Percentiles rank a stretch among this genome's conserved stretches.
Conservation (phyloP, 2,329 filamentous ascomycete genomes). For the Pseudogymnoascus sp. region DNA sequence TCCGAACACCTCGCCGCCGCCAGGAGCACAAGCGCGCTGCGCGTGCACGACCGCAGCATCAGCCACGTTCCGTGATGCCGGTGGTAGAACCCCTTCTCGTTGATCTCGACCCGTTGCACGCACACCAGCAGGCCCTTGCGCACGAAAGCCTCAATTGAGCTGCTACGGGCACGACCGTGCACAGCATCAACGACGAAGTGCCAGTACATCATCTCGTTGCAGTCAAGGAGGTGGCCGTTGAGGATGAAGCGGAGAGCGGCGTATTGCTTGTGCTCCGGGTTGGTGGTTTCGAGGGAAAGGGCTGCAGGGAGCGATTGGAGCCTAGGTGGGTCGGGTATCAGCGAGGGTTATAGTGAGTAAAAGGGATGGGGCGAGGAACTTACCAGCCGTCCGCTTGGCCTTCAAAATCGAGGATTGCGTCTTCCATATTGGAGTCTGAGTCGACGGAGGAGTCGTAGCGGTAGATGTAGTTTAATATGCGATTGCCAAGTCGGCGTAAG, state of each 20-base stretch:
- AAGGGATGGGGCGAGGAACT: not conserved
- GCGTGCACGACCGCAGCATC: constrained; percentile 33
- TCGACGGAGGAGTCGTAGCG: constrained; percentile 24
- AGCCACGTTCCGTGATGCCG: constrained; percentile 37
- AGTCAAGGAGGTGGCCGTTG: constrained; percentile 28
- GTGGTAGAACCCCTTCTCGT: constrained; percentile 32
- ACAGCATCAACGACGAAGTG: constrained; percentile 28
- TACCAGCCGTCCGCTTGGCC: constrained; percentile 23
- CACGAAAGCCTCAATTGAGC: constrained; percentile 20
- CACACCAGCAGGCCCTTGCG: constrained; percentile 26
- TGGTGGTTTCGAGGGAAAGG: constrained; percentile 18
- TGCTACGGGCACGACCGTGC: constrained; percentile 18
- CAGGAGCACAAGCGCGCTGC: constrained; percentile 34
- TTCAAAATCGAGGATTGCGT: constrained; percentile 14
- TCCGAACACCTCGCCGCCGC: constrained; percentile 20
- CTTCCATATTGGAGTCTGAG: constrained; percentile 22
- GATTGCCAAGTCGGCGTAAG: constrained; percentile 35
- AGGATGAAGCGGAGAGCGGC: constrained; percentile 29
- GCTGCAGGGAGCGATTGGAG: constrained; percentile 17
- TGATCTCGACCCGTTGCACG: constrained; percentile 28
- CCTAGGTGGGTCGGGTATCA: not conserved
- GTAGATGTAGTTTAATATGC: constrained; percentile 26
- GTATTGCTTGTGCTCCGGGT: constrained; percentile 15
- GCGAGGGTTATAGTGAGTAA: not conserved
- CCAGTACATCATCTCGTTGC: constrained; percentile 32